Evolutionary conservation across 257 asterid species (phyloP).

Genomic region (Fraxinus americana): DNA sequence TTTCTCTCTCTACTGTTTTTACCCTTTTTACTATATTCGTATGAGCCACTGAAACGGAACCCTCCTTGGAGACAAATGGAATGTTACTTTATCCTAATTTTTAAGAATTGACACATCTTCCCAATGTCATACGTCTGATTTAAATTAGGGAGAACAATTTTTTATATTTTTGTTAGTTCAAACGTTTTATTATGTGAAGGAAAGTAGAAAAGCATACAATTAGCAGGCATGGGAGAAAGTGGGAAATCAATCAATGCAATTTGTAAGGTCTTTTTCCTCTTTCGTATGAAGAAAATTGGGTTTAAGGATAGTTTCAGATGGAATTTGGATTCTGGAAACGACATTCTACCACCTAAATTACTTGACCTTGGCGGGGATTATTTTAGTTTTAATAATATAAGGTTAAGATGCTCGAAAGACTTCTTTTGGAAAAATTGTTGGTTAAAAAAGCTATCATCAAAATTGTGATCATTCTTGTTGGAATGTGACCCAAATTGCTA

Average conservation of each 20-base stretch:
- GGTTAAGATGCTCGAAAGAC: no score
- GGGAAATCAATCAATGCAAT: background rate
- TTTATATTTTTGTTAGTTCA: background rate
- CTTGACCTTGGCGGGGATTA: background rate
- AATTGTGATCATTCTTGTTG: no score
- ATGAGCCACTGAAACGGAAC: background rate
- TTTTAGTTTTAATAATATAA: no score
- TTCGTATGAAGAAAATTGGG: background rate
- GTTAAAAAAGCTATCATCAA: no score
- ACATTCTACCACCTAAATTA: background rate
- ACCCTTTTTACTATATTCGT: background rate
- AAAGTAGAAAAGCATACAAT: background rate
- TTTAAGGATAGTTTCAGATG: background rate
- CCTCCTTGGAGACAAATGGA: slow-evolving; percentile 4
- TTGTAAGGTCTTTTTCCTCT: background rate
- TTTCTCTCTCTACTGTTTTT: slow-evolving; percentile 14
- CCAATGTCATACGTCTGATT: background rate
- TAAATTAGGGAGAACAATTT: background rate
- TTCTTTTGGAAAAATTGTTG: no score
- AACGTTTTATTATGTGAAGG: background rate
- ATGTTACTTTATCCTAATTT: background rate
- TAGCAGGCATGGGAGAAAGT: background rate
- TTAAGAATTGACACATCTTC: background rate
- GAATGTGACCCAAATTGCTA: no score
- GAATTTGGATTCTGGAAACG: background rate